These are phyloP conservation scores for Phaseolus coccineus DNA, from an alignment of 331 rosid genomes.

Conservation along the genomic window DNA sequence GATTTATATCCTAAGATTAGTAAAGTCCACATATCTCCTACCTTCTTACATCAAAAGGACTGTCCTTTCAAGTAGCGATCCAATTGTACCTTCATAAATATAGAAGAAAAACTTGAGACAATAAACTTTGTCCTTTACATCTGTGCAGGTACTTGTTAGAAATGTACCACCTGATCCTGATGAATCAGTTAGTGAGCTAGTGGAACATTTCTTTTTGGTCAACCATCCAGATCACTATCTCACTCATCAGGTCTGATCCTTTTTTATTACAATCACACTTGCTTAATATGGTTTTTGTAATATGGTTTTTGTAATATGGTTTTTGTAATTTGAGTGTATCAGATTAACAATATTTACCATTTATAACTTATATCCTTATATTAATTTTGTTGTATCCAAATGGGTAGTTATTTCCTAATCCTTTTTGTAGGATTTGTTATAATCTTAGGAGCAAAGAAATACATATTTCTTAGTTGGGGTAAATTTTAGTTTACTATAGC, in stretches of 20 bases:
- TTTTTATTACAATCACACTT: not conserved
- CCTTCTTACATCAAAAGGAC: not conserved
- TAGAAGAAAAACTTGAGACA: not conserved
- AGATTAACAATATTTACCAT: constrained; percentile 9
- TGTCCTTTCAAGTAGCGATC: not conserved
- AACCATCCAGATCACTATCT: constrained; percentile 93
- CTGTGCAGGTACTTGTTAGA: constrained; percentile 83
- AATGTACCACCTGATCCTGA: constrained; percentile 97
- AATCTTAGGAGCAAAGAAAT: no score
- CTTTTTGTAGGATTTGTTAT: no score
- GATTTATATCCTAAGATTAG: constrained; percentile 11
- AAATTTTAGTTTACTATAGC: not conserved
- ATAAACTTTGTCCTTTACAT: constrained; percentile 6
- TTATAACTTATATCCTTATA: not conserved
- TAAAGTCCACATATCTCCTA: not conserved
- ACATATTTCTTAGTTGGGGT: not conserved
- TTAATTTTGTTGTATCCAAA: no score
- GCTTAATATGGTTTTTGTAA: constrained; percentile 10
- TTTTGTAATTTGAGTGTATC: constrained; percentile 6
- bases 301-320: constrained; percentile 14
- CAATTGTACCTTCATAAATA: not conserved
- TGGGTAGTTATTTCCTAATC: no score
- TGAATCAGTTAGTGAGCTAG: constrained; percentile 85
- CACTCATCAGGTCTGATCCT: constrained; percentile 76
- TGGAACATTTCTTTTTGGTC: constrained; percentile 97